Evolutionary conservation across 345 rosid genomes (phyloP).

Genomic region (Cardamine occulta): DNA sequence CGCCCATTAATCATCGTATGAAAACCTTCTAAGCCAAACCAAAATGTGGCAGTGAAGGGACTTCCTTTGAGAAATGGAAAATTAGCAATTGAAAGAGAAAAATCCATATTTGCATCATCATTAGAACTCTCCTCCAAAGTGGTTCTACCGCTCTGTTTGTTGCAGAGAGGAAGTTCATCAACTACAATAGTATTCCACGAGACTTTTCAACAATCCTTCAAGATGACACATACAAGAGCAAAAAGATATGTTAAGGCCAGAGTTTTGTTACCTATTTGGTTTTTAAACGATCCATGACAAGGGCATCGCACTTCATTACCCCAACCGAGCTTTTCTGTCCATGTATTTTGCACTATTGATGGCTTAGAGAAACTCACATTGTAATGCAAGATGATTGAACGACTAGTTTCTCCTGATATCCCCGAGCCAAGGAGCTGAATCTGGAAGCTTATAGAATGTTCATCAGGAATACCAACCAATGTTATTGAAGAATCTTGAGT

Average conservation of each 20-base stretch:
- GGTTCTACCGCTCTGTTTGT: constrained; percentile 60
- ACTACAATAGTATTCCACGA: constrained; percentile 52
- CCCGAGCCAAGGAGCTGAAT: constrained; percentile 62
- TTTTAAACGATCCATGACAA: constrained; percentile 48
- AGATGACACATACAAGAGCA: constrained; percentile 5
- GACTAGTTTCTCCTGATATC: constrained; percentile 48
- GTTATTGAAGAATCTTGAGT: constrained; percentile 78
- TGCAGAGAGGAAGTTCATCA: constrained; percentile 83
- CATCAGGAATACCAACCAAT: constrained; percentile 73
- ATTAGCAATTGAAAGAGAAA: constrained; percentile 54
- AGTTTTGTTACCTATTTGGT: constrained; percentile 55
- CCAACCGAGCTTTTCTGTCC: constrained; percentile 77
- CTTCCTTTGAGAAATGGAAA: constrained; percentile 79
- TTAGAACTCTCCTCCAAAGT: constrained; percentile 48
- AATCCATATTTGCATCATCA: constrained; percentile 43
- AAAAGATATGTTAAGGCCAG: background rate
- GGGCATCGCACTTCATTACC: constrained; percentile 75
- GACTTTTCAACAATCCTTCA: constrained; percentile 17
- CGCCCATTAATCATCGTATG: constrained; percentile 90
- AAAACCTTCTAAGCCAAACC: constrained; percentile 84
- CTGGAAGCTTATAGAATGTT: constrained; percentile 56
- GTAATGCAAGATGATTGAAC: constrained; percentile 64
- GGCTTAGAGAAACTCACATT: constrained; percentile 64
- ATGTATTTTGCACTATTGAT: constrained; percentile 69
- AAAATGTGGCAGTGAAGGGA: constrained; percentile 78